Evolutionary conservation across 345 rosid species (phyloP).

Genomic region (Populus simonii): DNA sequence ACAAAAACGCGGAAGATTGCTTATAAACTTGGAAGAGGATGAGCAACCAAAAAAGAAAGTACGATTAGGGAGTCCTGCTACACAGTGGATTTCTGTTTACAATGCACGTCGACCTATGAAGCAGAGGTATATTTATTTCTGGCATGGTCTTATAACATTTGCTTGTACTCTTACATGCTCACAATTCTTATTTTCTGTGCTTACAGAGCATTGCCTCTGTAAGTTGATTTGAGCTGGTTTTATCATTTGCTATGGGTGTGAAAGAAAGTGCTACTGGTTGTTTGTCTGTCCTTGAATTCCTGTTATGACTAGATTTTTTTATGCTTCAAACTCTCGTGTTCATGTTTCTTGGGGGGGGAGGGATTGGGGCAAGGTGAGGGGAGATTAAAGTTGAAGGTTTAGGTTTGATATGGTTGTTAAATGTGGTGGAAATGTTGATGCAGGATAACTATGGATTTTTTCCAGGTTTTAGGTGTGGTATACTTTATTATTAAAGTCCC

Average conservation of each 20-base stretch:
- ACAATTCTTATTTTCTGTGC: not conserved
- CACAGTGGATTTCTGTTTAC: conserved; percentile 35
- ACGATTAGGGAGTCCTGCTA: conserved; percentile 36
- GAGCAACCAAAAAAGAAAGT: conserved; percentile 35
- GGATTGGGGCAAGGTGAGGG: not conserved
- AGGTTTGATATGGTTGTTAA: not conserved
- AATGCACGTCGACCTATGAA: conserved; percentile 35
- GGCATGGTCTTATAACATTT: not conserved
- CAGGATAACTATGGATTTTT: not conserved
- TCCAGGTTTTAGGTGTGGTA: too few relatives aligned
- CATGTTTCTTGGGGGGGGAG: not conserved
- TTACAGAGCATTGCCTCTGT: not conserved
- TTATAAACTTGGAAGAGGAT: conserved; percentile 31
- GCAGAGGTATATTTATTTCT: conserved; percentile 20
- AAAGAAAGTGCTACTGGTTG: not conserved
- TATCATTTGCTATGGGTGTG: not conserved
- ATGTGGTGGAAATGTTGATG: not conserved
- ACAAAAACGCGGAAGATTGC: conserved; percentile 34
- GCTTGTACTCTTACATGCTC: not conserved
- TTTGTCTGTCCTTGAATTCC: not conserved
- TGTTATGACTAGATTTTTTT: not conserved
- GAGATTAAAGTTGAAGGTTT: not conserved
- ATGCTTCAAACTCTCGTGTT: not conserved
- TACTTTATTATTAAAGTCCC: not conserved
- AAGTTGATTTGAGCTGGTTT: conserved; percentile 5